Evolutionary conservation across 495 filamentous ascomycete genomes (phyloP), one percentile per base, ranked within the genome.

Genomic region (Schizothecium vesticola): DNA sequence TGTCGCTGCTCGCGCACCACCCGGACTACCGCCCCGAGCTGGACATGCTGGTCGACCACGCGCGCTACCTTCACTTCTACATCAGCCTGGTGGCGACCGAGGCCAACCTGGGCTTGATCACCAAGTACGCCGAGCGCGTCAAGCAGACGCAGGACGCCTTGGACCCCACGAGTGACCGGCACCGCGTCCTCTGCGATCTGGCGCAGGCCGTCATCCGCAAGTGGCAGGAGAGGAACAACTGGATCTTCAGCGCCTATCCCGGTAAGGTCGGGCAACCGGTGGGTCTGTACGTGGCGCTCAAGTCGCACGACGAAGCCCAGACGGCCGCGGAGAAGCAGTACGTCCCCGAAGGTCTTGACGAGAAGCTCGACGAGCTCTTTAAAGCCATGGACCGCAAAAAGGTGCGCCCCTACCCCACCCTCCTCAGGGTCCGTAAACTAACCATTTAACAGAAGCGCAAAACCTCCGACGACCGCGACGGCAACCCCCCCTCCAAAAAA

Each of bases 1-100:
- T 98, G 56, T 95, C 91, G 55, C 81, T 97, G 25, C 87, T 98
- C 21, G 93, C 94, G 16, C 95, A 98, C 75, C 95, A 99, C 78
- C 95, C 94, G 1, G 96, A 99, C 76, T 99, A 94, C 76, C 83
- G 85, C 25, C 82, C 83, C 0, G 84, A 88, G 55, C 76, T 87
- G 6, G 88, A 86, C 7, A 91, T 94, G 62, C 78, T 97, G 59
- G 80, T 87, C 22, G 92, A 97, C 74, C 91, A 94, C 73, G 87
- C 90, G 7, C 87, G 81, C 72, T 99, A 97, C 75, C 86, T 98
- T 62, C 79, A 97, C 25, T 97, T 93, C 79, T 99, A 97, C 75
- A 80, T 98, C 55, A 87, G 83, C 43, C 87, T 88, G 26, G 89
- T 97, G 19, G 93, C 91, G 12, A 96, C 89, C 28, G 89, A 92